Percentiles rank a stretch among this genome's conserved stretches.
These are phyloP conservation scores for Didymella exigua DNA, from an alignment of 2,329 filamentous ascomycete species.

Conservation along the genomic window DNA sequence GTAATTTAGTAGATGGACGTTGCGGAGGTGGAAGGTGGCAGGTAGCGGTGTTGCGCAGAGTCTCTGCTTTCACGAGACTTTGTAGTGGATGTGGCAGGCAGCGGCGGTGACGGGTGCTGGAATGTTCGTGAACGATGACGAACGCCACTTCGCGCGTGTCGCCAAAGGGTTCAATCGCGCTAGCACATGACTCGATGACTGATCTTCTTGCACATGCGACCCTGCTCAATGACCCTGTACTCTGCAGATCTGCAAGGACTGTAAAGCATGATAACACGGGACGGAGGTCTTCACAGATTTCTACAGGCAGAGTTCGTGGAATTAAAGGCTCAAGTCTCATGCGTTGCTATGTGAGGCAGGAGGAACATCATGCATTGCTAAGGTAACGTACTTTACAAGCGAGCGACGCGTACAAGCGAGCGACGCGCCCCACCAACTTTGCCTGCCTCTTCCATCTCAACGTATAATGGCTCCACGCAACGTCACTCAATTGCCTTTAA, in stretches of 20 bases:
- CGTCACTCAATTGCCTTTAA: too few relatives aligned
- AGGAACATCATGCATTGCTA: too few relatives aligned
- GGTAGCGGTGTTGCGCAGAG: background rate
- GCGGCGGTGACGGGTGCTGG: constrained; percentile 10
- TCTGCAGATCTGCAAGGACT: too few relatives aligned
- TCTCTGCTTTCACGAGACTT: background rate
- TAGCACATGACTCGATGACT: constrained; percentile 28
- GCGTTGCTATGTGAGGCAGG: too few relatives aligned
- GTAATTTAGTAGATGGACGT: background rate
- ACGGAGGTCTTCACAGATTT: background rate
- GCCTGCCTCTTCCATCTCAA: too few relatives aligned
- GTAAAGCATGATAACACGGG: too few relatives aligned
- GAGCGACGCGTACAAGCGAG: too few relatives aligned
- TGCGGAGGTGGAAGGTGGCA: background rate
- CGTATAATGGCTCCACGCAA: too few relatives aligned
- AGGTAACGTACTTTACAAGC: too few relatives aligned
- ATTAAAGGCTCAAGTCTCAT: too few relatives aligned
- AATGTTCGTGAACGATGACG: constrained; percentile 21
- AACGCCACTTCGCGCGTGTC: constrained; percentile 15
- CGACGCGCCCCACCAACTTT: too few relatives aligned
- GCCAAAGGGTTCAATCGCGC: constrained; percentile 23
- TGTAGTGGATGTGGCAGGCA: constrained; percentile 7
- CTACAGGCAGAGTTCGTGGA: background rate
- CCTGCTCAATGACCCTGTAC: background rate
- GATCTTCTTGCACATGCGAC: background rate